Conservation (phyloP, 73 alveolate species). For the Uronychia setigera region DNA sequence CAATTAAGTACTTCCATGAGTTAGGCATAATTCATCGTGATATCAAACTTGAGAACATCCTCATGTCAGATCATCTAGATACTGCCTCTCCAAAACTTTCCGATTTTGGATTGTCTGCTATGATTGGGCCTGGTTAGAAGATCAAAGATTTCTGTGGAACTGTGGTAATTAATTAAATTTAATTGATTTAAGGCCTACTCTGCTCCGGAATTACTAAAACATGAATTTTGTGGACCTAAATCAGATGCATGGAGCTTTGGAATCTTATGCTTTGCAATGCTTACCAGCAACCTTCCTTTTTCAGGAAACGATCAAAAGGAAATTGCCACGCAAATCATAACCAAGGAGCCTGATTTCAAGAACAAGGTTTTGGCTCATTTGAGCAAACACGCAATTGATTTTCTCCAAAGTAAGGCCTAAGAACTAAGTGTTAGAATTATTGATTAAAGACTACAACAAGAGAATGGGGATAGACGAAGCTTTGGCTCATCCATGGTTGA, state of each 20-base stretch:
- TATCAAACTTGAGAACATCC: conserved; percentile 80
- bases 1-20: conserved; percentile 42
- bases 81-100: conserved; percentile 43
- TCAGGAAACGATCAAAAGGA: conserved; percentile 83
- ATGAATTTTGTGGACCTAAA: conserved; percentile 72
- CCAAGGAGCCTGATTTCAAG: conserved; percentile 79
- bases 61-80: conserved; percentile 62
- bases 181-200: conserved; percentile 48
- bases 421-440: conserved; percentile 45
- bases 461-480: conserved; percentile 36
- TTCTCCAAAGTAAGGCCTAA: conserved; percentile 8
- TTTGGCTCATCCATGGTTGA: conserved; percentile 29
- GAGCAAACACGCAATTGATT: conserved; percentile 66
- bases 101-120: conserved; percentile 70
- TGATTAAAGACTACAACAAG: conserved; percentile 19
- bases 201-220: conserved; percentile 86
- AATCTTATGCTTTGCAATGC: conserved; percentile 66
- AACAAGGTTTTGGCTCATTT: conserved; percentile 69
- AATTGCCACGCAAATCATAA: conserved; percentile 76
- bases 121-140: conserved; percentile 49
- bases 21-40: conserved; percentile 82
- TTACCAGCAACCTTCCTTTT: conserved; percentile 84
- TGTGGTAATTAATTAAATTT: not conserved
- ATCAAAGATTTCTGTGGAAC: conserved; percentile 68
- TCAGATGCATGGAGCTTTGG: conserved; percentile 88